Evolutionary conservation across 2,329 filamentous ascomycete genomes (phyloP), one percentile per base, ranked within the genome.

Genomic region (Tolypocladium capitatum): DNA sequence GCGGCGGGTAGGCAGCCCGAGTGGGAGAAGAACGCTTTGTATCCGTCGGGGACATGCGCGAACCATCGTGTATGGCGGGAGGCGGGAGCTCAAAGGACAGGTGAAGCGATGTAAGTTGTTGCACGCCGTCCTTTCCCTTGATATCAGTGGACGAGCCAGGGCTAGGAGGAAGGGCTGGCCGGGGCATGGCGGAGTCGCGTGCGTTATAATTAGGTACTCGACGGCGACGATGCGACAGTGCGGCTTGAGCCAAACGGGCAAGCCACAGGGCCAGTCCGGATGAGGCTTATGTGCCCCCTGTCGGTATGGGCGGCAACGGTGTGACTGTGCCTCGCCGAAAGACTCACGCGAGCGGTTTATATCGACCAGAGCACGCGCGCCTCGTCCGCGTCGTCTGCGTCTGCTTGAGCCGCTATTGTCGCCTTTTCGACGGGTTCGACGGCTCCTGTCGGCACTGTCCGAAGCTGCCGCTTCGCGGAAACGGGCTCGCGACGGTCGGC

Each of bases 81-180:
- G 86, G 86, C 5, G 86, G 86, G 13, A 94, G 73, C 56, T 84
- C 76, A 61, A 92, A 89, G 46, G 80, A 73, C 52, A 80, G 71
- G 57, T 88, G 85, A 24, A 84, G 69, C 35, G 74, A 70, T 36
- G 73, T 68, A 42, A 83, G 72, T 51, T 77, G 74, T 45, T 73
- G 71, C n/a, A 72, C 70, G 51, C 80, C 79, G 64, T 84, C 81
- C 64, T 86, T 80, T 53, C 80, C 82, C 48, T 79, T 77, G 62
- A 92, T 86, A 60, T 92, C 87, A 45, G 84, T 84, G 32, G 86
- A 91, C 11, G 86, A 85, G 46, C 80, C 81, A 36, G 87, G 88
- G 44, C 87, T 94, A 40, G 83, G 86, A 41, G 84, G 86, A 35
- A 64, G 54, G 8, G 51, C 52, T 31, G 62, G 61, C 44, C 56